Evolutionary conservation across 2,329 filamentous ascomycete species (phyloP), one percentile per base, ranked within the genome.

Genomic region (Paecilomyces sp.): DNA sequence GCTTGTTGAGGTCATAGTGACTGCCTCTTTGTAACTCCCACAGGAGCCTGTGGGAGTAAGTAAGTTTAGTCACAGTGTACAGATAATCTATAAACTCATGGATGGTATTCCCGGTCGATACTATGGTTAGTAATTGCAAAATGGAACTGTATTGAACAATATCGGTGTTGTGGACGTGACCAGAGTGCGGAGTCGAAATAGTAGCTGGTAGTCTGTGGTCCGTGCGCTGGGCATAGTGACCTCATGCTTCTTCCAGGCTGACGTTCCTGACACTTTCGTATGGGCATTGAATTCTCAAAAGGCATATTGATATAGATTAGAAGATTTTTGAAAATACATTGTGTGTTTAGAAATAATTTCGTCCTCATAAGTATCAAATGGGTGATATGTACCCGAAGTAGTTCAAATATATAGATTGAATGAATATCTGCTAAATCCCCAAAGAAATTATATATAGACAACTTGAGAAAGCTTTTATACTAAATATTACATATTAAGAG

Each of bases 1-100:
- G 56, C 15, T 63, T 58, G 28, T 60, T 61, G 33, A 50, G 13
- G 24, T 53, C 51, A 53, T 53, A 24, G 28, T 24, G 51, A 15
- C 24, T 6, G 22, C 22, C n/a, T 53, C 22, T 15, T 53, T 15
- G 13, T 11, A 25, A 6, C 22, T 53, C 51, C 9, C 2, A 15
- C 13, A 53, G 22, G 18, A 25, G 51, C 12, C 11, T 24, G 3
- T 6, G 4, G 5, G 2, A 53, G 51, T 12, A 18, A 9, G 15
- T n/a, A 47, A 22, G 2, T 7, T 9, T 15, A 6, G 15, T 47
- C n/a, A 18, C 18, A 47, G n/a, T 8, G 41, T n/a, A 8, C 5
- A 9, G 18, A 18, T 47, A 15, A 22, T 6, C 8, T 15, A 18
- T 15, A 47, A 6, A 18, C 5, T 18, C 12, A 15, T 47, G 18